Conservation (phyloP, 192 early-diverging fungal species). For the Pilobolus umbonatus region DNA sequence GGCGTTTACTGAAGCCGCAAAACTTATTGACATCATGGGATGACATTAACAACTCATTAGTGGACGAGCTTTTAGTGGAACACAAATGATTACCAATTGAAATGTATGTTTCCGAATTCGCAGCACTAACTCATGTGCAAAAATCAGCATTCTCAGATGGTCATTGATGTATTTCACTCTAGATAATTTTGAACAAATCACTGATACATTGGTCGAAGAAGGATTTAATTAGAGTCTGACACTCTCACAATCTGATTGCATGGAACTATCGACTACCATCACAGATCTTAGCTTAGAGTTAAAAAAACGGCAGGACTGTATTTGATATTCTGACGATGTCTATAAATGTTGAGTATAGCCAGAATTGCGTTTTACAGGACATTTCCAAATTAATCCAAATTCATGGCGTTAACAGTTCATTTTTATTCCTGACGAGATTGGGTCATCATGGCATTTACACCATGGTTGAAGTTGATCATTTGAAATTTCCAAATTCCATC, state of each 20-base stretch:
- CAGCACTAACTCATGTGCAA: conserved; percentile 1
- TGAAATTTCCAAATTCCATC: not conserved
- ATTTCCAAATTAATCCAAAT: too few species aligned
- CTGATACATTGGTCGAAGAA: not conserved
- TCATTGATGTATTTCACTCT: not conserved
- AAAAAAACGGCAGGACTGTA: not conserved
- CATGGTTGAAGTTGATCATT: not conserved
- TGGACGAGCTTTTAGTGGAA: not conserved
- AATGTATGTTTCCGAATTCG: not conserved
- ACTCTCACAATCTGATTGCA: not conserved
- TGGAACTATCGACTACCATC: not conserved
- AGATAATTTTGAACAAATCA: not conserved
- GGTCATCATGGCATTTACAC: not conserved
- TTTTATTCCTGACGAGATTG: not conserved
- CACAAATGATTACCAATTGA: not conserved
- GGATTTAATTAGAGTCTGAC: not conserved
- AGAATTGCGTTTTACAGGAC: too few species aligned
- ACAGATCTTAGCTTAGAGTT: not conserved
- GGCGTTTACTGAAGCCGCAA: not conserved
- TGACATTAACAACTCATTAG: not conserved
- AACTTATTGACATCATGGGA: not conserved
- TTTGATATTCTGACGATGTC: too few species aligned
- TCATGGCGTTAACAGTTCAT: not conserved
- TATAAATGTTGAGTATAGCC: too few species aligned
- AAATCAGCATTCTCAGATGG: not conserved